Percentiles rank a stretch among this genome's conserved stretches.
These are phyloP conservation scores for Purpureocillium lavendulum DNA, from an alignment of 2,329 filamentous ascomycete genomes.

Conservation along the genomic window DNA sequence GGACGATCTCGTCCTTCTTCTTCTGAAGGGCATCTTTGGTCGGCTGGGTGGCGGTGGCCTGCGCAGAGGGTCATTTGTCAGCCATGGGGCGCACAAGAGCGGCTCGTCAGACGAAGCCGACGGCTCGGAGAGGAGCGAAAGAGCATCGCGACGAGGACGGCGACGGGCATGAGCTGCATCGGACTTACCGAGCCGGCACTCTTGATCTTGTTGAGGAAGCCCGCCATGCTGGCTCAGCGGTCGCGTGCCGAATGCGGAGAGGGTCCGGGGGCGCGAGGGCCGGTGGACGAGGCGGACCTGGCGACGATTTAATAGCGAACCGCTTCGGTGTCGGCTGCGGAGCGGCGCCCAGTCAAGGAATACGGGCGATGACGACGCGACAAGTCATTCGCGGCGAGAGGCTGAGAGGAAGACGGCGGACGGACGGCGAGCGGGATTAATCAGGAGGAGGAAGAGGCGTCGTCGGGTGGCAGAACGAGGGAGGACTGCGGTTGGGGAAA, in stretches of 20 bases:
- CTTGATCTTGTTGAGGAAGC: constrained; percentile 53
- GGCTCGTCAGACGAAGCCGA: constrained; percentile 9
- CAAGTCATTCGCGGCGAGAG: constrained; percentile 2
- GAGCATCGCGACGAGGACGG: no score
- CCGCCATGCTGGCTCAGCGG: constrained; percentile 35
- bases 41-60: constrained; percentile 35
- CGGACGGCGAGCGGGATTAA: background rate
- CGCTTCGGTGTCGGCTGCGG: constrained; percentile 18
- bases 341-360: background rate
- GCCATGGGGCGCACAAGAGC: constrained; percentile 14
- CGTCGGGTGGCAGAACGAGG: no score
- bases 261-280: background rate
- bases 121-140: constrained; percentile 1
- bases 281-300: constrained; percentile 4
- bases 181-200: constrained; percentile 44
- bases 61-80: constrained; percentile 21
- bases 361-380: no score
- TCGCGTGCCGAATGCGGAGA: constrained; percentile 10
- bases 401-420: background rate
- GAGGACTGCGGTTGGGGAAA: background rate
- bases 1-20: constrained; percentile 49
- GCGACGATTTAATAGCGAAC: constrained; percentile 11
- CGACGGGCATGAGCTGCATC: no score
- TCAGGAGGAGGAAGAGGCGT: background rate
- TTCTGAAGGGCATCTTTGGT: constrained; percentile 38